phyloP scores from a whole-genome alignment of 495 filamentous ascomycete species.

The Podospora pseudocomata region DNA sequence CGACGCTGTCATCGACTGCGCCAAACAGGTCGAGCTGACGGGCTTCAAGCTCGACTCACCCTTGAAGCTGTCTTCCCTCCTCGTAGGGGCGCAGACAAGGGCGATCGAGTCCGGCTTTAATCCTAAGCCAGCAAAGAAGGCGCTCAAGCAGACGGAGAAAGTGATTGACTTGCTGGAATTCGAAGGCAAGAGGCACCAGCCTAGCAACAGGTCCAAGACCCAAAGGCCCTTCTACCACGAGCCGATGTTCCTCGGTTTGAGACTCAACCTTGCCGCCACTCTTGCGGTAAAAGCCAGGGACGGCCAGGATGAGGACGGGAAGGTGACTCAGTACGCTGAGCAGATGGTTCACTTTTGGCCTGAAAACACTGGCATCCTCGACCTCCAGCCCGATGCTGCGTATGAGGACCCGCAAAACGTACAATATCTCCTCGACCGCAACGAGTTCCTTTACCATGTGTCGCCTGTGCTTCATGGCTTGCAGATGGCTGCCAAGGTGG shows the following conservation, averaged over 20 bases:
- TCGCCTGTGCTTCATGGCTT: slow-evolving; percentile 42
- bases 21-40: slow-evolving; percentile 46
- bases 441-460: slow-evolving; percentile 26
- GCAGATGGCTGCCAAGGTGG: slow-evolving; percentile 34
- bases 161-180: slow-evolving; percentile 52
- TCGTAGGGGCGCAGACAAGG: slow-evolving; percentile 48
- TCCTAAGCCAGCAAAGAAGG: slow-evolving; percentile 30
- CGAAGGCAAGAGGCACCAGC: slow-evolving; percentile 36
- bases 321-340: slow-evolving; percentile 33
- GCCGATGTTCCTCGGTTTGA: slow-evolving; percentile 36
- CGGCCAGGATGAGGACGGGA: slow-evolving; percentile 26
- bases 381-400: slow-evolving; percentile 30
- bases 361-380: slow-evolving; percentile 27
- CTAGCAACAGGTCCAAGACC: background rate
- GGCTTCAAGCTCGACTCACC: slow-evolving; percentile 46
- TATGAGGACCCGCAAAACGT: slow-evolving; percentile 19
- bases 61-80: slow-evolving; percentile 43
- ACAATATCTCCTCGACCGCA: slow-evolving; percentile 28
- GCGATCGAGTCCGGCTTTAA: slow-evolving; percentile 46
- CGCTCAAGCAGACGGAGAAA: slow-evolving; percentile 46
- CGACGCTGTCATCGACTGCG: slow-evolving; percentile 51
- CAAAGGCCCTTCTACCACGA: slow-evolving; percentile 32
- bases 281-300: slow-evolving; percentile 25
- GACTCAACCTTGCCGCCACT: slow-evolving; percentile 40
- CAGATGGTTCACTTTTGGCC: slow-evolving; percentile 40